Conservation (phyloP, 73 alveolate genomes). For the Blepharisma stoltei region DNA sequence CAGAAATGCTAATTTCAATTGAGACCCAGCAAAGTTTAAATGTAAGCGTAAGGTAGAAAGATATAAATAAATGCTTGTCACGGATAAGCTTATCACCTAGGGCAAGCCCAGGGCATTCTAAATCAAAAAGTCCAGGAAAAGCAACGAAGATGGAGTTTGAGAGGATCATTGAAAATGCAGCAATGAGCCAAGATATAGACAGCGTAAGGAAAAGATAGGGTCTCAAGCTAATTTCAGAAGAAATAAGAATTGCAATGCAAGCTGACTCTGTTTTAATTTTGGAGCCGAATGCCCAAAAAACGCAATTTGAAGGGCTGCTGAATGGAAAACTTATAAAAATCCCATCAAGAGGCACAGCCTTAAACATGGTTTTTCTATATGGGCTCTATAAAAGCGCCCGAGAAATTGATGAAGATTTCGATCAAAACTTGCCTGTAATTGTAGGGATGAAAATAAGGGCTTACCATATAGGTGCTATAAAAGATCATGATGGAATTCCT, state of each 20-base stretch:
- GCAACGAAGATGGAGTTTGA: background rate
- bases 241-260: background rate
- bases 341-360: background rate
- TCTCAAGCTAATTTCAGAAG: background rate
- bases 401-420: background rate
- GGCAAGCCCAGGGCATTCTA: background rate
- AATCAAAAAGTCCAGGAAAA: background rate
- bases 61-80: background rate
- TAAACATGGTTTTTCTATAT: background rate
- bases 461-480: background rate
- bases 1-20: background rate
- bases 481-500: background rate
- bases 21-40: slow-evolving; percentile 1
- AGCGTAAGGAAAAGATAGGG: background rate
- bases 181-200: background rate
- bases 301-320: slow-evolving; percentile 1
- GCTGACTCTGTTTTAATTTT: slow-evolving; percentile 23
- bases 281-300: slow-evolving; percentile 7
- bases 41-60: slow-evolving; percentile 16
- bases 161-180: background rate
- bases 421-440: background rate
- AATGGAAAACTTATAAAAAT: slow-evolving; percentile 13
- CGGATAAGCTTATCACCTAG: background rate
- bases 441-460: background rate
- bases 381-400: background rate